Base-by-base conservation (phyloP, 2,329 filamentous ascomycete genomes). In the Ophiocordyceps camponoti-saundersi region DNA sequence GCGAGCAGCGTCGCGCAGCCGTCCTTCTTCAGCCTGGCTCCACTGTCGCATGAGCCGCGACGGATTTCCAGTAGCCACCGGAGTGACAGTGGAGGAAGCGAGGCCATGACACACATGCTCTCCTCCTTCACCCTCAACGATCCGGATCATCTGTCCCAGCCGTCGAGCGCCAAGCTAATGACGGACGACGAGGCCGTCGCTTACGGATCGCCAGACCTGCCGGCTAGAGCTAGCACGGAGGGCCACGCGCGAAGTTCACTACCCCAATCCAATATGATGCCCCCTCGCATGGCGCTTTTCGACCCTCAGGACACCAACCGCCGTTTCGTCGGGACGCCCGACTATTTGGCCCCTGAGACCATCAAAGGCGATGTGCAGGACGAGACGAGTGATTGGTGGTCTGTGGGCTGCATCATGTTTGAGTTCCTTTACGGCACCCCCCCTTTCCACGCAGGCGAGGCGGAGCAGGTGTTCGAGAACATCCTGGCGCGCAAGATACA, bases 311-410 rank as follows among this genome's bases (percentile, higher is more conserved):
- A 98, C 57, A 93, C 80, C 50, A 90, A 86, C 59, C 79, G 92
- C 47, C 81, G 87, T 39, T 98, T 98, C 56, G 92, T 98, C 10
- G 92, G 92, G 30, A 98, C 92, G 0, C 92, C 92, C 0, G 92
- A 98, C 62, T 98, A 98, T 59, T 75, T 98, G 15, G 92, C 92
- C 0, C 92, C 92, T 0, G 93, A 98, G 61, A 98, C 93, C 0
- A 94, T 98, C 59, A 89, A 87, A 53, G 92, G 93, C 45, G 80
- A 88, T 53, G 88, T 90, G 2, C 92, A 98, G 62, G 92, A 98
- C 58, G 90, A 96, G 62, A 92, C 90, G 54, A 96, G 92, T 59
- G 92, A 98, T 78, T 98, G 92, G 92, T 98, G 92, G 92, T 96
- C 92, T 21, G 74, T 98, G n/a, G 92, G 92, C 1, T 98, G 93